These are phyloP conservation scores for Calendula officinalis DNA, from an alignment of 129 eudicot species.

Conservation along the genomic window DNA sequence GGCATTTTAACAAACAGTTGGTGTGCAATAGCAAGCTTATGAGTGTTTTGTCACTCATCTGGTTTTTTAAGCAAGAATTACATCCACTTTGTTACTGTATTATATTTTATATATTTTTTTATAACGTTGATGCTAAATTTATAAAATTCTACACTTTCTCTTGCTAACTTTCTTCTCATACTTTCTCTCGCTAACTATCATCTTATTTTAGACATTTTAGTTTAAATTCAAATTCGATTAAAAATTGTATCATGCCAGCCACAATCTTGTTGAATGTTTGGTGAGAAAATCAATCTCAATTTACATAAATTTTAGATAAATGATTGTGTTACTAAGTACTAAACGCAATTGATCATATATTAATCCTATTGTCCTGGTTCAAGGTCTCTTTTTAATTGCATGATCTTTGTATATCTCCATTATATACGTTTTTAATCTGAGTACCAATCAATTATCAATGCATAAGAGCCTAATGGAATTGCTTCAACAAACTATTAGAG, in stretches of 20 bases:
- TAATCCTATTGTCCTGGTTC: neutral
- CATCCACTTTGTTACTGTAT: slow-evolving; percentile 1
- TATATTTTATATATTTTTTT: too few relatives aligned
- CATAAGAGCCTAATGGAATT: neutral
- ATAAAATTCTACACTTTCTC: neutral
- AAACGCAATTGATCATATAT: slow-evolving; percentile 6
- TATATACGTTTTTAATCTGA: too few relatives aligned
- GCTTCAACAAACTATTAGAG: too few relatives aligned
- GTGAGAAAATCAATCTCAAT: slow-evolving; percentile 1
- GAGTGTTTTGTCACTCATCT: neutral
- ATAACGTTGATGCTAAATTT: too few relatives aligned
- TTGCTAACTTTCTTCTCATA: neutral
- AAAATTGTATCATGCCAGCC: slow-evolving; percentile 4
- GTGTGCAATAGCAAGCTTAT: slow-evolving; percentile 6
- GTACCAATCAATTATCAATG: neutral
- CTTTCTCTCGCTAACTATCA: too few relatives aligned
- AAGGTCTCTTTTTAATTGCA: neutral
- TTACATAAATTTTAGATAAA: neutral
- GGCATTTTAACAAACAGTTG: slow-evolving; percentile 18
- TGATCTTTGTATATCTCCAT: too few relatives aligned
- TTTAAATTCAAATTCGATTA: neutral
- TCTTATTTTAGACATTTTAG: neutral
- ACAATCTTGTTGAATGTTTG: slow-evolving; percentile 2
- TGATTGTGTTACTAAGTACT: slow-evolving; percentile 2
- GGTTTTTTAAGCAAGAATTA: slow-evolving; percentile 13